A percentile compares a stretch with the other conserved stretches of the same genome.
These are phyloP conservation scores for Begonia loranthoides DNA, from an alignment of 306 rosid species.

Conservation along the genomic window DNA sequence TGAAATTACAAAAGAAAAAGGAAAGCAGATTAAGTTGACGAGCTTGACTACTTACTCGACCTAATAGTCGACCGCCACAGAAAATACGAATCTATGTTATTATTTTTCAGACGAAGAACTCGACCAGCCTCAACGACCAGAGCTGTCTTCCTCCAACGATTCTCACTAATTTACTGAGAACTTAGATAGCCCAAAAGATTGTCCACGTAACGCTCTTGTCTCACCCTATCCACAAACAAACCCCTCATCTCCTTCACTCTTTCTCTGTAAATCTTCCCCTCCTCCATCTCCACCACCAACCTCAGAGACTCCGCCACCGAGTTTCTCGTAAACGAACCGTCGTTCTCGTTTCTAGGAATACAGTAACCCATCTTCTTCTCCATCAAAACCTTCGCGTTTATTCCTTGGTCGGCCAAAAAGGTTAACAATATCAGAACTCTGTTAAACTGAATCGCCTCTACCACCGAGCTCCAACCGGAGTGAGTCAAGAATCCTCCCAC, in stretches of 20 bases:
- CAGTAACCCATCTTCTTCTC: constrained; percentile 17
- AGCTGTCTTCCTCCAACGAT: no score
- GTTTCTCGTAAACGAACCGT: constrained; percentile 17
- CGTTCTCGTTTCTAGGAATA: constrained; percentile 18
- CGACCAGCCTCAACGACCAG: no score
- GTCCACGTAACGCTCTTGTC: constrained; percentile 14
- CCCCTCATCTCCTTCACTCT: constrained; percentile 14
- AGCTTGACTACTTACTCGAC: no score
- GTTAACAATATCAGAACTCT: constrained; percentile 11
- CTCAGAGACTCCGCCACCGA: constrained; percentile 16
- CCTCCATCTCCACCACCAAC: constrained; percentile 18
- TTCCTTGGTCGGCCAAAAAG: constrained; percentile 12
- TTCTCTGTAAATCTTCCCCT: constrained; percentile 20
- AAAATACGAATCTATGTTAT: no score
- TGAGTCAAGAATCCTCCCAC: constrained; percentile 43
- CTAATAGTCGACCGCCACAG: no score
- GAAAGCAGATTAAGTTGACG: no score
- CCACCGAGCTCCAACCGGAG: constrained; percentile 37
- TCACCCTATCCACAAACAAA: constrained; percentile 7
- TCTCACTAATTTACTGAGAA: no score
- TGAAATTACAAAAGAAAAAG: no score
- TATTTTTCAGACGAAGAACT: no score
- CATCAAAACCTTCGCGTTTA: constrained; percentile 12
- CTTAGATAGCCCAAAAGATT: constrained; percentile 12
- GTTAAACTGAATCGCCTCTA: constrained; percentile 14